phyloP scores from a whole-genome alignment of 2,329 filamentous ascomycete genomes.

The Pestalotiopsis sp. region DNA sequence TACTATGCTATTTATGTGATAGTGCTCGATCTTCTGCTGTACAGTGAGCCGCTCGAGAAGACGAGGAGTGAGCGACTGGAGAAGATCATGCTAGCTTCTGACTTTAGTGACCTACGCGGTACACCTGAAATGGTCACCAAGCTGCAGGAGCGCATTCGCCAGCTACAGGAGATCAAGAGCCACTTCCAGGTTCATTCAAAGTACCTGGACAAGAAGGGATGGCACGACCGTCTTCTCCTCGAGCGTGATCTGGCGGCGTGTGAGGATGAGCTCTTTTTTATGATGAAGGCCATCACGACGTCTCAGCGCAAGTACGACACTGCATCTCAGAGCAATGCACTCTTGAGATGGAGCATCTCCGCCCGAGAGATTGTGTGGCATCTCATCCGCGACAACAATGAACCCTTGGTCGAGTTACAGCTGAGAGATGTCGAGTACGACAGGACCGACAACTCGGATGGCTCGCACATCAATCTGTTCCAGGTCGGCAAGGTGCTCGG shows the following conservation, averaged over 20 bases:
- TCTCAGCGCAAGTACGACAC: conserved; percentile 85
- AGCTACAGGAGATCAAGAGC: conserved; percentile 93
- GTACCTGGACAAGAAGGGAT: conserved; percentile 83
- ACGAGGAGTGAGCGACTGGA: conserved; percentile 93
- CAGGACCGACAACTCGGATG: conserved; percentile 94
- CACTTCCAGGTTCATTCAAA: conserved; percentile 93
- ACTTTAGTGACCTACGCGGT: conserved; percentile 95
- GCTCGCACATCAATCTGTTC: conserved; percentile 91
- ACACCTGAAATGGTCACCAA: conserved; percentile 90
- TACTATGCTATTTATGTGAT: conserved; percentile 99
- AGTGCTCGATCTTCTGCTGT: conserved; percentile 91
- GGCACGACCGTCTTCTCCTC: conserved; percentile 86
- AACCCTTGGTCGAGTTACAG: conserved; percentile 91
- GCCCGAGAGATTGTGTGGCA: conserved; percentile 97
- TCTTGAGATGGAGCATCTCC: conserved; percentile 91
- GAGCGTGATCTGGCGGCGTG: conserved; percentile 87
- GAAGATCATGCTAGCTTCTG: conserved; percentile 98
- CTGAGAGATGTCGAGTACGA: conserved; percentile 90
- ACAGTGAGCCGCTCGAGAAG: conserved; percentile 95
- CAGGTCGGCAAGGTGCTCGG: conserved; percentile 87
- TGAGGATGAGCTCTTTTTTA: conserved; percentile 97
- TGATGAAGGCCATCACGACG: conserved; percentile 99
- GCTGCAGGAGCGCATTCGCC: conserved; percentile 88
- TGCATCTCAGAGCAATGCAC: conserved; percentile 71
- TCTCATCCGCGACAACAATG: conserved; percentile 81